Conservation (phyloP, 2,329 filamentous ascomycete species). For the Xylariaceae sp. region DNA sequence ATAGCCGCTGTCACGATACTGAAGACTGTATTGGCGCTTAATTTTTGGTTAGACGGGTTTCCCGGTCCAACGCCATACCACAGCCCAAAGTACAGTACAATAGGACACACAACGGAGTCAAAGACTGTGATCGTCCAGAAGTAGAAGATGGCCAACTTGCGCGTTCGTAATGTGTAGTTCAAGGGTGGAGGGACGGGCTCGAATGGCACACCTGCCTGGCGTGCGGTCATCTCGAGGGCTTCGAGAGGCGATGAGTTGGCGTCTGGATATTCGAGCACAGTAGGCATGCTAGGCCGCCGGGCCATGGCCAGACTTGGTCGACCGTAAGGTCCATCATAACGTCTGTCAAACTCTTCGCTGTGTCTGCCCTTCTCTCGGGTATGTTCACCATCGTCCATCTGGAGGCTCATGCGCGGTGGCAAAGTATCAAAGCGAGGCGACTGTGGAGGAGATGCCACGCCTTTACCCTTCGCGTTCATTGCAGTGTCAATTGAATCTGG, state of each 20-base stretch:
- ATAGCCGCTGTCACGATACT: constrained; percentile 47
- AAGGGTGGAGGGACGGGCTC: constrained; percentile 10
- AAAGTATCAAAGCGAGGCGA: not conserved
- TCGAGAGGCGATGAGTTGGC: not conserved
- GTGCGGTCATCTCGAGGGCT: not conserved
- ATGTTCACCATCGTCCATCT: not conserved
- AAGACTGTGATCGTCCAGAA: constrained; percentile 58
- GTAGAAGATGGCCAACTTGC: constrained; percentile 51
- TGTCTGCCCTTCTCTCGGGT: constrained; percentile 8
- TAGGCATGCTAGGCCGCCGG: constrained; percentile 8
- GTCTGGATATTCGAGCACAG: not conserved
- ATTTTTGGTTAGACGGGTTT: constrained; percentile 28
- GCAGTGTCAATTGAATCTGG: not conserved
- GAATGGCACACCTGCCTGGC: not conserved
- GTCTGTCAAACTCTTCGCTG: constrained; percentile 20
- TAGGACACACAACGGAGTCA: constrained; percentile 54
- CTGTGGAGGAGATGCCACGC: not conserved
- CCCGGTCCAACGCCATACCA: constrained; percentile 42
- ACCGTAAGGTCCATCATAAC: constrained; percentile 22
- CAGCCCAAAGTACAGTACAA: constrained; percentile 56
- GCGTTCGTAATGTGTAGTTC: constrained; percentile 13
- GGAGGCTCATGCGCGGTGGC: constrained; percentile 1
- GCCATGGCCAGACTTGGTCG: constrained; percentile 19
- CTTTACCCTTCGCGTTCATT: not conserved
- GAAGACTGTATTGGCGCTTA: constrained; percentile 32